A percentile compares a stretch with the other conserved stretches of the same genome.
Evolutionary conservation across 169 alveolate species (phyloP).

Genomic region (Eimeria nieschulzi): DNA sequence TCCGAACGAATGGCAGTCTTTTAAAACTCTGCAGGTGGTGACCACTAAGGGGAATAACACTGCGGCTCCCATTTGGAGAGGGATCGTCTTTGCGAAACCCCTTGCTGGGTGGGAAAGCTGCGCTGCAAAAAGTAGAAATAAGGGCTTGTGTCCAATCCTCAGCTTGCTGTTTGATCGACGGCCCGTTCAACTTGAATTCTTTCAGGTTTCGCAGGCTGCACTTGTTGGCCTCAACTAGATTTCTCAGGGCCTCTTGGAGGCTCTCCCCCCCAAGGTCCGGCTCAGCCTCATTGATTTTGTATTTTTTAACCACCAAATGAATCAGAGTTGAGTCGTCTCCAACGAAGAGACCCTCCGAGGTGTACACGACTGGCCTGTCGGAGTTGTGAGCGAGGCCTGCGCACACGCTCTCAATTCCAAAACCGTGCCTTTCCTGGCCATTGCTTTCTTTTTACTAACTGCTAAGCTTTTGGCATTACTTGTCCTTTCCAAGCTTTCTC

Average conservation of each 20-base stretch:
- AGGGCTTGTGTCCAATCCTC: background rate
- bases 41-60: background rate
- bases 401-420: background rate
- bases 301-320: background rate
- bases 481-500: no score
- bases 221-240: background rate
- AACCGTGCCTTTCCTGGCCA: no score
- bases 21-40: background rate
- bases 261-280: background rate
- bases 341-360: slow-evolving; percentile 31
- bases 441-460: no score
- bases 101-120: background rate
- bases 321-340: slow-evolving; percentile 15
- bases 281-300: slow-evolving; percentile 12
- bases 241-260: background rate
- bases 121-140: background rate
- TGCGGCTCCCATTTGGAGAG: background rate
- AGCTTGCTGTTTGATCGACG: background rate
- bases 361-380: slow-evolving; percentile 8
- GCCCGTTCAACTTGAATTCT: background rate
- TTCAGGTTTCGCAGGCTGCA: background rate
- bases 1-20: background rate
- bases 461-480: no score
- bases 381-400: background rate
- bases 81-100: background rate